Evolutionary conservation across 176 grass and related monocot species (phyloP).

Genomic region (Canna indica): DNA sequence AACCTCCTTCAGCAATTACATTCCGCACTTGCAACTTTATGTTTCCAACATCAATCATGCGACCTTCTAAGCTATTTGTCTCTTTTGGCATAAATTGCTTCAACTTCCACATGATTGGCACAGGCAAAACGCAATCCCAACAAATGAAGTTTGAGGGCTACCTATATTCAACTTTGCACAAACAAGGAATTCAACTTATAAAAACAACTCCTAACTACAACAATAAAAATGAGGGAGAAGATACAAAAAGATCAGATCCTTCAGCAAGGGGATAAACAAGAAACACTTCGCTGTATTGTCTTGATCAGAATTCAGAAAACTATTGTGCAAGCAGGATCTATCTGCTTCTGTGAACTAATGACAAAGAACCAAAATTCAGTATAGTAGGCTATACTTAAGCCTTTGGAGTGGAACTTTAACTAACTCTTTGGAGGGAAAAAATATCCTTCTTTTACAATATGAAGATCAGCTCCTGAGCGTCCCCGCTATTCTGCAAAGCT

Average conservation of each 20-base stretch:
- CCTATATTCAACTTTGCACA: slow-evolving; percentile 1
- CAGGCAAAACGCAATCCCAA: not conserved
- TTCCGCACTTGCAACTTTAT: slow-evolving; percentile 52
- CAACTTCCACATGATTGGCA: slow-evolving; percentile 60
- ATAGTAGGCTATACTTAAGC: not conserved
- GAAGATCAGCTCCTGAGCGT: not conserved
- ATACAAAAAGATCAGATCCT: too few species aligned
- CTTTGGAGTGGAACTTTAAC: not conserved
- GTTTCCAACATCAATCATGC: slow-evolving; percentile 54
- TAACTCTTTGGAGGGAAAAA: not conserved
- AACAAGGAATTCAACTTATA: not conserved
- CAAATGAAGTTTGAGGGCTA: not conserved
- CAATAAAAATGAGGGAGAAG: too few species aligned
- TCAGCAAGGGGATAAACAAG: not conserved
- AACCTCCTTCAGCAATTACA: slow-evolving; percentile 73
- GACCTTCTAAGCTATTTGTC: slow-evolving; percentile 49
- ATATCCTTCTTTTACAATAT: not conserved
- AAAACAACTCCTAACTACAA: not conserved
- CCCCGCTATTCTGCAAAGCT: not conserved
- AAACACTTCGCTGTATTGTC: not conserved
- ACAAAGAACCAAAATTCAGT: not conserved
- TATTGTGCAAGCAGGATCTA: not conserved
- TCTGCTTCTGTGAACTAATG: not conserved
- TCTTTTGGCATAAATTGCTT: slow-evolving; percentile 63
- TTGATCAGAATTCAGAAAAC: not conserved